These are phyloP conservation scores for Apiospora arundinis DNA, from an alignment of 2,329 filamentous ascomycete species.

Conservation along the genomic window DNA sequence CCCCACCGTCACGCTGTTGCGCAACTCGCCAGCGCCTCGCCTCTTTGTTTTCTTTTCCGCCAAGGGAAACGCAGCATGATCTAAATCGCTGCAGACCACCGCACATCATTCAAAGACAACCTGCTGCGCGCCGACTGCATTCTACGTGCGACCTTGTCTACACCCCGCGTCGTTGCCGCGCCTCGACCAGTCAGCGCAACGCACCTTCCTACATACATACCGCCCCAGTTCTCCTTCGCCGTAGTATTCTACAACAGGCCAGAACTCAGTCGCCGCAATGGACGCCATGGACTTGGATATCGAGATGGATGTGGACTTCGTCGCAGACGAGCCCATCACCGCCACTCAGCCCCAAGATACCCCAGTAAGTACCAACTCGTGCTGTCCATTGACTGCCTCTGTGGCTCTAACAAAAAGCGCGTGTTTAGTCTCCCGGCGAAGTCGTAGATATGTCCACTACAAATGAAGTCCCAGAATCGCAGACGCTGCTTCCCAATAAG, in stretches of 20 bases:
- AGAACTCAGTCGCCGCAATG: conserved; percentile 31
- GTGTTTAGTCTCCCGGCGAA: conserved; percentile 44
- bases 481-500: conserved; percentile 60
- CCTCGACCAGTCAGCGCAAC: conserved; percentile 3
- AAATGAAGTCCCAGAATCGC: conserved; percentile 32
- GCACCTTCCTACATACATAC: conserved; percentile 6
- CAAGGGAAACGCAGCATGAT: not conserved
- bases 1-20: not conserved
- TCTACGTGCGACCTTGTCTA: conserved; percentile 1
- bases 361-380: conserved; percentile 33
- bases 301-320: conserved; percentile 71
- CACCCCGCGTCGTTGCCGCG: not conserved
- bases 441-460: conserved; percentile 42
- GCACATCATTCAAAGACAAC: not conserved
- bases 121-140: not conserved
- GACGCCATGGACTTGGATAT: conserved; percentile 71
- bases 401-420: conserved; percentile 13
- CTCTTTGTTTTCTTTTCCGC: not conserved
- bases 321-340: conserved; percentile 49
- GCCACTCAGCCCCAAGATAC: conserved; percentile 39
- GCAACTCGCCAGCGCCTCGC: not conserved
- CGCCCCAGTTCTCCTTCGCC: not conserved
- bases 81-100: not conserved
- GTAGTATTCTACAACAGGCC: not conserved
- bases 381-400: not conserved